Conservation (phyloP, 352 stramenopile genomes). For the Phytophthora lateralis region DNA sequence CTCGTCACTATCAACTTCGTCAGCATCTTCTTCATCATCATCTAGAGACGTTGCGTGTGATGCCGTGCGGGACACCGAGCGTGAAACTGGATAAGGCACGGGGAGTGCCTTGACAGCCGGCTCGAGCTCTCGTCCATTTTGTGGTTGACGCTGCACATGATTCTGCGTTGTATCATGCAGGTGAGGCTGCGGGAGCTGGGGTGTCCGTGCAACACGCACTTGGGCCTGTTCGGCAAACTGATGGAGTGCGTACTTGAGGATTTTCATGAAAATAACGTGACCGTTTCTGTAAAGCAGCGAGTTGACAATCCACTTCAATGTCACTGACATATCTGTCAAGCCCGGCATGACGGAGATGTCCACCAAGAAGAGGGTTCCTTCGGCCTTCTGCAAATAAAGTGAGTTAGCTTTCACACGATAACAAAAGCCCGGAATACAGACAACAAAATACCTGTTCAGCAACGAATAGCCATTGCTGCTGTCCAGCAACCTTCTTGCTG, state of each 20-base stretch:
- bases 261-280: conserved; percentile 81
- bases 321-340: conserved; percentile 79
- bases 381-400: conserved; percentile 50
- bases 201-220: conserved; percentile 10
- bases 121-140: conserved; percentile 32
- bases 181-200: conserved; percentile 22
- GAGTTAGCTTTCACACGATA: not conserved
- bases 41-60: conserved; percentile 38
- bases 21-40: conserved; percentile 45
- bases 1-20: conserved; percentile 48
- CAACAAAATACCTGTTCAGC: conserved; percentile 69
- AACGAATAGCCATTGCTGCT: conserved; percentile 81
- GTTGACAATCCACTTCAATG: conserved; percentile 90
- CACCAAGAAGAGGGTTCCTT: conserved; percentile 83
- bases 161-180: not conserved
- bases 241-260: conserved; percentile 74
- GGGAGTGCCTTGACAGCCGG: conserved; percentile 19
- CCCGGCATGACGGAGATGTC: conserved; percentile 82
- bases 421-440: not conserved
- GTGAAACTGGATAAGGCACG: conserved; percentile 14
- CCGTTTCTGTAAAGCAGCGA: conserved; percentile 87
- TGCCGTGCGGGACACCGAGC: conserved; percentile 28
- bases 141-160: conserved; percentile 18
- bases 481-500: conserved; percentile 78
- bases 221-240: conserved; percentile 62